Percentiles rank a stretch among this genome's conserved stretches.
Evolutionary conservation across 129 eudicot genomes (phyloP).

Genomic region (Flaveria sonorensis): DNA sequence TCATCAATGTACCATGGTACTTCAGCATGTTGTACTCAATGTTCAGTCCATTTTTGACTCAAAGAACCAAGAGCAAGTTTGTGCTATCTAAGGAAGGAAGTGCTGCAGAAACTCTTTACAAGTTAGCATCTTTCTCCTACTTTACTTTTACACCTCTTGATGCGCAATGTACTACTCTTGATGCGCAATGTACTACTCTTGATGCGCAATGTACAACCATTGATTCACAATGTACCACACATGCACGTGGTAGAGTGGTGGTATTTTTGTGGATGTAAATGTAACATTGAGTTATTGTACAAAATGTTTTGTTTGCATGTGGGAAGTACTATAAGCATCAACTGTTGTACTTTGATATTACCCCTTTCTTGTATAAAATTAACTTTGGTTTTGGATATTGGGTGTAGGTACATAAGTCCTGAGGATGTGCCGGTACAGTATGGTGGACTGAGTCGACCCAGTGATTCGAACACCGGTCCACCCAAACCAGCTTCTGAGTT

Average conservation of each 20-base stretch:
- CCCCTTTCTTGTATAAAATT: not conserved
- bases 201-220: not conserved
- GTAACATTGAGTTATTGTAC: not conserved
- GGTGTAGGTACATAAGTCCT: constrained; percentile 74
- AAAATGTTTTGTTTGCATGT: constrained; percentile 17
- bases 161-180: not conserved
- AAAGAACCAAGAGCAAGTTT: constrained; percentile 95
- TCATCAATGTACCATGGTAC: constrained; percentile 99
- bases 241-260: not conserved
- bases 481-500: constrained; percentile 96
- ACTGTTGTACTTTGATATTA: not conserved
- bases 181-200: not conserved
- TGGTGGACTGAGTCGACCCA: constrained; percentile 91
- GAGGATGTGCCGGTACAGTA: constrained; percentile 91
- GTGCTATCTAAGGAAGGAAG: constrained; percentile 83
- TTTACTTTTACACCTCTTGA: not conserved
- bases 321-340: constrained; percentile 4
- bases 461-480: constrained; percentile 62
- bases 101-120: constrained; percentile 90
- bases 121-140: constrained; percentile 48
- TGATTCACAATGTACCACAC: not conserved
- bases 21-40: constrained; percentile 87
- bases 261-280: not conserved
- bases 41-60: constrained; percentile 91
- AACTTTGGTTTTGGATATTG: not conserved